Base-by-base conservation (phyloP, 2,329 filamentous ascomycete species). In the Elsinoe australis region DNA sequence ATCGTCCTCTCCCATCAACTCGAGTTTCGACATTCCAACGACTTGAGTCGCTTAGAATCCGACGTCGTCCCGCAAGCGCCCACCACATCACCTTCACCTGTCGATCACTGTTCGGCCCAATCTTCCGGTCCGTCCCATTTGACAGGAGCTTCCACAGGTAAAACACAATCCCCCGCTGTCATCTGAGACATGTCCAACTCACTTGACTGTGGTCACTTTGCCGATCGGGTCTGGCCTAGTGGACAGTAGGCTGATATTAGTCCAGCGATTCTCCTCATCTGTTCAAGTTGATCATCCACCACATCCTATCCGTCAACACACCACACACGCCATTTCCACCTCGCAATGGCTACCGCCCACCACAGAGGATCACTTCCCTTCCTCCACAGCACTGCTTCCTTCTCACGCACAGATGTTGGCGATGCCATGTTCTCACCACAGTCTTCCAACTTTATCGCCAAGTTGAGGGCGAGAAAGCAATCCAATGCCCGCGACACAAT, bases 401-500 rank as follows among this genome's bases (percentile, higher is more conserved):
- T 48, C 10, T 36, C 45, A 18, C 17, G 45, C 10, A 22, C 32
- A 4, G 45, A 48, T 28, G 33, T 29, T n/a, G 21, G 24, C 22
- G 45, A 48, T n/a, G 19, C 45, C n/a, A 39, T 48, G 33, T 48
- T 48, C 45, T 48, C 33, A 12, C 45, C 45, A 17, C 45, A 48
- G 19, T 39, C 32, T 12, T 22, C 32, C 33, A 48, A 48, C 45
- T 48, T 48, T 24, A 48, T 48, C 26, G n/a, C 32, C 34, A 34
- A 36, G 10, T 29, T 48, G 14, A 18, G 45, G 31, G 45, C 45
- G 18, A 12, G 45, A 14, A 48, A 48, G 45, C 45, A 48, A 21
- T 48, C 45, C 15, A 39, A 26, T 17, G 24, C 31, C 22, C 32
- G 33, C n/a, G 32, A 34, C 12, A 26, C 45, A n/a, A 36, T 48